Evolutionary conservation across 352 stramenopile species (phyloP).

Genomic region (Pythium apleroticum): DNA sequence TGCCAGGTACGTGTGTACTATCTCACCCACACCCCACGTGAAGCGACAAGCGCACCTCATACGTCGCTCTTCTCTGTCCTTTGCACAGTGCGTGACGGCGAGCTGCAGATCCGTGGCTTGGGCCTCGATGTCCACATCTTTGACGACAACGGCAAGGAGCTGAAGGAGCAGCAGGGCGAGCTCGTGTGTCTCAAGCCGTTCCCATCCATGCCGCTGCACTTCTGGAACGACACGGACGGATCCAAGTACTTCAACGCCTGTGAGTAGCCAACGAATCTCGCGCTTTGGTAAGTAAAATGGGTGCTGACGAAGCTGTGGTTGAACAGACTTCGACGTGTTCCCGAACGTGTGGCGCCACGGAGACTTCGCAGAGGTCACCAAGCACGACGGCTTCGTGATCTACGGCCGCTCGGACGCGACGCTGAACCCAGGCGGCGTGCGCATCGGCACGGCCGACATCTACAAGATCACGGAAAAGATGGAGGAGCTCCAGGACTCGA

Average conservation of each 20-base stretch:
- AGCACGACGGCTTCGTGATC: conserved; percentile 64
- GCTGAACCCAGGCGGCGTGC: conserved; percentile 74
- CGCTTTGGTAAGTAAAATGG: background rate
- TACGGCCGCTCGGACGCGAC: conserved; percentile 80
- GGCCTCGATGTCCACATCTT: conserved; percentile 81
- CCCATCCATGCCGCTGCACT: conserved; percentile 81
- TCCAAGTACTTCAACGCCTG: conserved; percentile 76
- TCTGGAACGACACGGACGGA: conserved; percentile 76
- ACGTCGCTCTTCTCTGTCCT: background rate
- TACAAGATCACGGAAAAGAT: conserved; percentile 80
- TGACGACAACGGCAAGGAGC: conserved; percentile 53
- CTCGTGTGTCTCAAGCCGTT: conserved; percentile 78
- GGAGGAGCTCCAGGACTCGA: conserved; percentile 56
- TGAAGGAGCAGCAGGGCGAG: conserved; percentile 54
- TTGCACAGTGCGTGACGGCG: conserved; percentile 57
- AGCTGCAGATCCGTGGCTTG: conserved; percentile 79
- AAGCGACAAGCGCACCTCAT: background rate
- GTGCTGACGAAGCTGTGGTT: conserved; percentile 1
- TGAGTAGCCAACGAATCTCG: conserved; percentile 47
- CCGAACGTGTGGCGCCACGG: conserved; percentile 77
- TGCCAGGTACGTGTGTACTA: conserved; percentile 37
- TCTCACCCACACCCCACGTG: background rate
- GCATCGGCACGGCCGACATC: conserved; percentile 77
- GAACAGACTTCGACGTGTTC: conserved; percentile 77
- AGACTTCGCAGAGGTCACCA: conserved; percentile 76